Conservation (phyloP, 2,329 filamentous ascomycete species). For the Geosmithia putterillii region DNA sequence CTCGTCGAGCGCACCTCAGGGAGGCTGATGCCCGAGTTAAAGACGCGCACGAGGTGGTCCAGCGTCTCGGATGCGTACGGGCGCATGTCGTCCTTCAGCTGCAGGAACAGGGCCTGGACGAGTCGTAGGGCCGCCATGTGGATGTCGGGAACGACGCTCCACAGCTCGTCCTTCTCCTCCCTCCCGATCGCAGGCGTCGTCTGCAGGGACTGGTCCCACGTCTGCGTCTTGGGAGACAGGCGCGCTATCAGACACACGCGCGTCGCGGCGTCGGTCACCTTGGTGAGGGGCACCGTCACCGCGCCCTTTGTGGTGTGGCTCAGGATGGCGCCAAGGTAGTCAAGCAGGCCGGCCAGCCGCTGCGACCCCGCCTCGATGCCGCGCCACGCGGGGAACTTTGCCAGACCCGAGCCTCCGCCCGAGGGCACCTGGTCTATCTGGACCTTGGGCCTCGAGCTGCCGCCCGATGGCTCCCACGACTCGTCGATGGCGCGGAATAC, state of each 20-base stretch:
- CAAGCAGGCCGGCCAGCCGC: constrained; percentile 53
- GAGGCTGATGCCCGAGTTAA: constrained; percentile 42
- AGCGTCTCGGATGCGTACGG: constrained; percentile 52
- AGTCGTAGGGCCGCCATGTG: constrained; percentile 61
- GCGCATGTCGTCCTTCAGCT: constrained; percentile 44
- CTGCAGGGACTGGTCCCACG: constrained; percentile 38
- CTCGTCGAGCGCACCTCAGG: constrained; percentile 43
- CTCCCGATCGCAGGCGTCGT: constrained; percentile 61
- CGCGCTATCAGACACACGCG: constrained; percentile 56
- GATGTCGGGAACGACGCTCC: constrained; percentile 59
- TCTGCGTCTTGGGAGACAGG: constrained; percentile 33
- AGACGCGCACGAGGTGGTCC: constrained; percentile 61
- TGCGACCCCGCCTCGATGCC: constrained; percentile 65
- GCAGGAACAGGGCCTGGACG: constrained; percentile 40
- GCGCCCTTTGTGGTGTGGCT: constrained; percentile 49
- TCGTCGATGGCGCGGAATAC: constrained; percentile 71
- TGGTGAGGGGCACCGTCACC: constrained; percentile 55
- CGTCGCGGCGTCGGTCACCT: constrained; percentile 55
- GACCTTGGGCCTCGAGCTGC: constrained; percentile 28
- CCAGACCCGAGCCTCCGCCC: constrained; percentile 30
- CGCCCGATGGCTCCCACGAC: constrained; percentile 61
- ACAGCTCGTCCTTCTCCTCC: constrained; percentile 73
- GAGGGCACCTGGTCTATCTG: constrained; percentile 32
- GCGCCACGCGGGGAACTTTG: constrained; percentile 55
- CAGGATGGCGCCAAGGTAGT: constrained; percentile 52